Evolutionary conservation across 2,329 filamentous ascomycete genomes (phyloP).

Genomic region (Aspergillus pseudoviridinutans): DNA sequence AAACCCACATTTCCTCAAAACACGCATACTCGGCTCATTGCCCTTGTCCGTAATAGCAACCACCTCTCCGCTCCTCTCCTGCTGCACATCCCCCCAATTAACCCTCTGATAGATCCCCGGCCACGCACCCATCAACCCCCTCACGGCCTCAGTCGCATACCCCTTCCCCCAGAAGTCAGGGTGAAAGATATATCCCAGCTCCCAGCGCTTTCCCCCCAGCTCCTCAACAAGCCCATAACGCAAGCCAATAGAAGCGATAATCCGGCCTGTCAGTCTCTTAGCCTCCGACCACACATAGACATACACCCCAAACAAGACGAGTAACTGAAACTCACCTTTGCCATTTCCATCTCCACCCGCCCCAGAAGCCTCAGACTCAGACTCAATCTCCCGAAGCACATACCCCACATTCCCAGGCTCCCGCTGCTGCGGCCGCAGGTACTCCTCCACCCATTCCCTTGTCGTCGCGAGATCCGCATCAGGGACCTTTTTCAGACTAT

Average conservation of each 20-base stretch:
- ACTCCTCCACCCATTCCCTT: conserved; percentile 2
- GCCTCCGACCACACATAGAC: not conserved
- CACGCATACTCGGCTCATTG: conserved; percentile 53
- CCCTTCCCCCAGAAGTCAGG: conserved; percentile 54
- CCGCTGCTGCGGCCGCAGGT: not conserved
- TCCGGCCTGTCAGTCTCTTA: not conserved
- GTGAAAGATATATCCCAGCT: conserved; percentile 56
- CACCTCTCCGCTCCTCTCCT: conserved; percentile 40
- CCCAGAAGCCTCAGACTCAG: no score
- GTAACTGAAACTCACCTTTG: not conserved
- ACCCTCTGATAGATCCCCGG: conserved; percentile 13
- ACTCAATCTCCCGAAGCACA: not conserved
- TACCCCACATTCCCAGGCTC: not conserved
- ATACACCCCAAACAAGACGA: not conserved
- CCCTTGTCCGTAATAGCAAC: conserved; percentile 46
- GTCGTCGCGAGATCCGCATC: conserved; percentile 6
- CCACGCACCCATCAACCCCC: conserved; percentile 46
- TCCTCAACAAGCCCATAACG: not conserved
- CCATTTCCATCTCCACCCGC: not conserved
- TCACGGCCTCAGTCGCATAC: conserved; percentile 55
- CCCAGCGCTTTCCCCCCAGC: conserved; percentile 17
- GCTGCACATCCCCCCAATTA: not conserved
- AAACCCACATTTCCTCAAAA: conserved; percentile 47
- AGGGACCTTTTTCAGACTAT: conserved; percentile 1
- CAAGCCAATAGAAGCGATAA: conserved; percentile 7